Base-by-base conservation (phyloP, 2,329 filamentous ascomycete species). In the Pseudogymnoascus sp. region DNA sequence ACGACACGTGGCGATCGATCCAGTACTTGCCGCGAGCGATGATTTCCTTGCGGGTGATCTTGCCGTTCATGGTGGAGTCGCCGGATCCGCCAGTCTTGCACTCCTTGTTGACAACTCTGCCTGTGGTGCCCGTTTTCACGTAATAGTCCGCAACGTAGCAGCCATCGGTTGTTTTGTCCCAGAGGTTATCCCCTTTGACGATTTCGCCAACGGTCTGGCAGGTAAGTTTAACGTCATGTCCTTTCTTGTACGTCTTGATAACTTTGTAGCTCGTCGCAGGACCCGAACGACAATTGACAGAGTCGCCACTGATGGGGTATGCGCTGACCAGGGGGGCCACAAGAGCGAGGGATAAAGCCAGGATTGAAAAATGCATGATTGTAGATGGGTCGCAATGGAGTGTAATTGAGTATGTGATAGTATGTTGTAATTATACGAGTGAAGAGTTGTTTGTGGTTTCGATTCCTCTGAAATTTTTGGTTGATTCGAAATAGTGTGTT, bases 111-210 rank as follows among this genome's bases (percentile, higher is more conserved):
- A 47, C 42, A 11, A 65, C 53, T n/a, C 60, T 35, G 6, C 63
- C 59, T 13, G 9, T 13, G 13, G 21, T 36, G 11, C 64, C 64
- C 1, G 64, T 65, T 35, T 65, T 65, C 63, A 65, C 63, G 28
- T 65, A 65, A 63, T 65, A 65, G 59, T 65, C 64, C 6, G 64
- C 26, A 15, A 65, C 64, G 23, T 65, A 65, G 57, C 64, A 65
- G 21, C 63, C 64, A 21, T 65, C 64, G 28, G 19, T 6, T 11
- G 63, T 65, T 33, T 65, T 65, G 63, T 65, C 64, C 64, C 64
- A 65, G 63, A 65, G 64, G 64, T 35, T 63, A 38, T 65, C 40
- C 0, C 63, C 63, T 5, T 53, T 63, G 57, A 65, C 40, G 53
- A n/a, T 62, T 21, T 61, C 40, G 26, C 64, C 64, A 36, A 42